phyloP scores from a whole-genome alignment of 192 early-diverging fungal species.

The Dispira simplex region DNA sequence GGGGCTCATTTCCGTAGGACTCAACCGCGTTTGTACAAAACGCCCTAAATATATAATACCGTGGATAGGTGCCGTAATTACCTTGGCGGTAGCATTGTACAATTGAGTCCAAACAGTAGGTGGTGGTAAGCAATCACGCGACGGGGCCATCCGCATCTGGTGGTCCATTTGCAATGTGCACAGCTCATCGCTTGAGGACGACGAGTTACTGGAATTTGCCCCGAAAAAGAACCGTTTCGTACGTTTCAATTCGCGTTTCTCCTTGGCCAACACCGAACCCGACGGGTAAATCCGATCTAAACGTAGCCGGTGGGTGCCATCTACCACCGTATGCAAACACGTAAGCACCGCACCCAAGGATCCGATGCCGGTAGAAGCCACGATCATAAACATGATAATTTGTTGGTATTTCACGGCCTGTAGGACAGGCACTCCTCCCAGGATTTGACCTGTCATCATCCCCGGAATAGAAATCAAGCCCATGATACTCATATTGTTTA shows the following conservation, averaged over 20 bases:
- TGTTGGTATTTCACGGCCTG: constrained; percentile 72
- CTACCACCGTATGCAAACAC: constrained; percentile 1
- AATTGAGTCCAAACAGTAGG: too few relatives aligned
- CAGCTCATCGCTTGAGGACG: constrained; percentile 1
- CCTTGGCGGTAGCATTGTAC: too few relatives aligned
- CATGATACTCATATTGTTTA: constrained; percentile 68
- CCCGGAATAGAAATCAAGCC: constrained; percentile 81
- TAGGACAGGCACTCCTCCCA: constrained; percentile 65
- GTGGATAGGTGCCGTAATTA: too few relatives aligned
- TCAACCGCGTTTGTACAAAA: too few relatives aligned
- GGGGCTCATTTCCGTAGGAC: too few relatives aligned
- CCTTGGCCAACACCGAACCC: not conserved
- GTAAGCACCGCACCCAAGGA: constrained; percentile 17
- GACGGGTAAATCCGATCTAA: constrained; percentile 1
- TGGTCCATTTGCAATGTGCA: not conserved
- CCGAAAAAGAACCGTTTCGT: constrained; percentile 2
- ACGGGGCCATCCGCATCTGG: not conserved
- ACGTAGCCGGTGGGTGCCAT: not conserved
- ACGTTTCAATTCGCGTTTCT: not conserved
- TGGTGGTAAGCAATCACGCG: not conserved
- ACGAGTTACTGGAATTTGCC: not conserved
- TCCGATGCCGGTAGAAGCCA: constrained; percentile 50
- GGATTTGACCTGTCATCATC: constrained; percentile 76
- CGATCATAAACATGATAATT: constrained; percentile 79
- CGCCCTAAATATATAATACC: too few relatives aligned